Conservation (phyloP, 1,284 basidiomycete genomes). For the Farysia itapuensis region DNA sequence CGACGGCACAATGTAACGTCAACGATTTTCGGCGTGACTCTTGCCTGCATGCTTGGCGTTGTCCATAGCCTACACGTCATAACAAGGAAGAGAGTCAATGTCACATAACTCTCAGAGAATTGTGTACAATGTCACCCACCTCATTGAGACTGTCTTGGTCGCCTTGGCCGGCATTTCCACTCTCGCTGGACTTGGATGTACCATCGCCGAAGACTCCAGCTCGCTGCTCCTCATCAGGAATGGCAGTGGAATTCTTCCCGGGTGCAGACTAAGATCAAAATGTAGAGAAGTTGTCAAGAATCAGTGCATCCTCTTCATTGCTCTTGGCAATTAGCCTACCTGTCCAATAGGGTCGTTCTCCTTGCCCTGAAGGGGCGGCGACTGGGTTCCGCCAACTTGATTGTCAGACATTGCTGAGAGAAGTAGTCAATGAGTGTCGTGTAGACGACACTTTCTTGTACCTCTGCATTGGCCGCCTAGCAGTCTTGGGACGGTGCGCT, state of each 20-base stretch:
- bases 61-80: constrained; percentile 21
- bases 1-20: too few relatives aligned
- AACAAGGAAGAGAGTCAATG: too few relatives aligned
- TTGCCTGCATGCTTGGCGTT: constrained; percentile 25
- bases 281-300: background rate
- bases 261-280: constrained; percentile 22
- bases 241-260: constrained; percentile 19
- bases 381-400: constrained; percentile 35
- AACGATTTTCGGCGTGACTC: constrained; percentile 22
- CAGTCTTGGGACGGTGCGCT: too few relatives aligned
- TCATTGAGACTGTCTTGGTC: constrained; percentile 3
- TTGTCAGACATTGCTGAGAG: constrained; percentile 24
- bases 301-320: background rate
- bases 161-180: constrained; percentile 7
- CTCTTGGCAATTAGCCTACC: constrained; percentile 8
- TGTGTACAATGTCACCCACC: too few relatives aligned
- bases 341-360: constrained; percentile 44
- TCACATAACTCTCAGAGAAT: too few relatives aligned
- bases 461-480: background rate
- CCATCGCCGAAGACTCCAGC: constrained; percentile 24
- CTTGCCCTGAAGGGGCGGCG: constrained; percentile 35
- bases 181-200: constrained; percentile 21
- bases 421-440: background rate
- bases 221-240: constrained; percentile 39
- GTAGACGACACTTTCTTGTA: background rate